A percentile compares a stretch with the other conserved stretches of the same genome.
These are phyloP conservation scores for Lophiostoma macrostomum DNA, from an alignment of 495 filamentous ascomycete species.

Conservation along the genomic window DNA sequence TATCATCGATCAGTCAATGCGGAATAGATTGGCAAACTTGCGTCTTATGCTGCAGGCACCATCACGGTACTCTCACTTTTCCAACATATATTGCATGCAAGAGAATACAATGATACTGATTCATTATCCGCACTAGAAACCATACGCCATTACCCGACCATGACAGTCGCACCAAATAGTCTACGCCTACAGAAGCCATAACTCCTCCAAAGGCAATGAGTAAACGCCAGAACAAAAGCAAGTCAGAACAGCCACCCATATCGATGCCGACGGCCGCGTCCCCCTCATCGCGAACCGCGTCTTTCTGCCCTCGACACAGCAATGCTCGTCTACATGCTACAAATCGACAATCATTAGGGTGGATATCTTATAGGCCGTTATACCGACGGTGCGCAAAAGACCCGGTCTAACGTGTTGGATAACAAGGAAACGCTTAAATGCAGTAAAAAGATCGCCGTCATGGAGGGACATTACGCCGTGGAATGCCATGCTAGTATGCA, in stretches of 20 bases:
- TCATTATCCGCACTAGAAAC: constrained; percentile 1
- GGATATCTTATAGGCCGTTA: constrained; percentile 23
- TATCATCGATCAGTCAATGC: not conserved
- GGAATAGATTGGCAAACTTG: not conserved
- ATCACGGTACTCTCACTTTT: constrained; percentile 5
- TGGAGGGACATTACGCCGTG: constrained; percentile 1
- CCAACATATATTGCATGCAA: not conserved
- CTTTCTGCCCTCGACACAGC: not conserved
- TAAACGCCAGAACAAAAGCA: constrained; percentile 9
- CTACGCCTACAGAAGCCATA: constrained; percentile 15
- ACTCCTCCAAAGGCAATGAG: not conserved
- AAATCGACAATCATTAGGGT: constrained; percentile 3
- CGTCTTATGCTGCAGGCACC: not conserved
- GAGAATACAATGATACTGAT: not conserved
- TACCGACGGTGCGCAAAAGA: not conserved
- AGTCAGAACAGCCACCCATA: not conserved
- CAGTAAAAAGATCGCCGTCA: not conserved
- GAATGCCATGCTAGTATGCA: constrained; percentile 20
- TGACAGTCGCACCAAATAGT: constrained; percentile 10
- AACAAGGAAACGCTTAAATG: constrained; percentile 18
- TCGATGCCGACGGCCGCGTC: not conserved
- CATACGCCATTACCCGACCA: constrained; percentile 11
- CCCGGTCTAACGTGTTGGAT: constrained; percentile 2
- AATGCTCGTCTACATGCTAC: not conserved
- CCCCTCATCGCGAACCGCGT: not conserved